phyloP scores from a whole-genome alignment of 352 stramenopile species.

The Pythium grandisporangium region DNA sequence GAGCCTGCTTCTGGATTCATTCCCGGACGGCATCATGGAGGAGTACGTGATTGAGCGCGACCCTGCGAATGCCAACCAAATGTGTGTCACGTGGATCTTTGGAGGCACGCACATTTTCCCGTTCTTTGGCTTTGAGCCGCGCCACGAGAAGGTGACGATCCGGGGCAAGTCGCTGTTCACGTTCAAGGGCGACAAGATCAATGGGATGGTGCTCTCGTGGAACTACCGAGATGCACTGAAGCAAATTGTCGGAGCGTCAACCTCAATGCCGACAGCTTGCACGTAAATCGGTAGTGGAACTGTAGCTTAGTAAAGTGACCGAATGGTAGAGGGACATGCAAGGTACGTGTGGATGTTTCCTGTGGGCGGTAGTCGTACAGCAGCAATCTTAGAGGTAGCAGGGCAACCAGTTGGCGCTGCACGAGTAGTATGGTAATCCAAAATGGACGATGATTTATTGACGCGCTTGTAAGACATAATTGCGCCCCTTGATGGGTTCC shows the following conservation, averaged over 20 bases:
- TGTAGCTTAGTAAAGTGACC: too few species aligned
- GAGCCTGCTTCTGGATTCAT: constrained; percentile 54
- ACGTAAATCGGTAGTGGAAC: too few species aligned
- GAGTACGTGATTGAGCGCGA: constrained; percentile 70
- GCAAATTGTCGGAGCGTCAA: constrained; percentile 61
- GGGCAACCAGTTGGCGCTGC: too few species aligned
- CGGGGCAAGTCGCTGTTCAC: constrained; percentile 66
- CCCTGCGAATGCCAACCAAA: constrained; percentile 40
- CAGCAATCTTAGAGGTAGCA: too few species aligned
- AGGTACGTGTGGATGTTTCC: too few species aligned
- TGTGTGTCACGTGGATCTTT: constrained; percentile 69
- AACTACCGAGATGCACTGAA: constrained; percentile 67
- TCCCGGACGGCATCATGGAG: constrained; percentile 78
- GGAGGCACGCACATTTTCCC: constrained; percentile 72
- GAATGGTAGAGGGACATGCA: too few species aligned
- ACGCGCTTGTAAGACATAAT: constrained; percentile 24
- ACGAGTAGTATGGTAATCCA: too few species aligned
- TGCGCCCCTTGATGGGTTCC: constrained; percentile 50
- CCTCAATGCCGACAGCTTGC: constrained; percentile 13
- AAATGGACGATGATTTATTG: constrained; percentile 5
- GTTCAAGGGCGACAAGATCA: constrained; percentile 72
- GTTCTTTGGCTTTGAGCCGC: constrained; percentile 59
- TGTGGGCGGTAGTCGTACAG: too few species aligned
- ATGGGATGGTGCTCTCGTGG: constrained; percentile 59
- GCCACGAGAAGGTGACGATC: constrained; percentile 73